Conservation (phyloP, 148 eudicot genomes). For the Fagopyrum tataricum region DNA sequence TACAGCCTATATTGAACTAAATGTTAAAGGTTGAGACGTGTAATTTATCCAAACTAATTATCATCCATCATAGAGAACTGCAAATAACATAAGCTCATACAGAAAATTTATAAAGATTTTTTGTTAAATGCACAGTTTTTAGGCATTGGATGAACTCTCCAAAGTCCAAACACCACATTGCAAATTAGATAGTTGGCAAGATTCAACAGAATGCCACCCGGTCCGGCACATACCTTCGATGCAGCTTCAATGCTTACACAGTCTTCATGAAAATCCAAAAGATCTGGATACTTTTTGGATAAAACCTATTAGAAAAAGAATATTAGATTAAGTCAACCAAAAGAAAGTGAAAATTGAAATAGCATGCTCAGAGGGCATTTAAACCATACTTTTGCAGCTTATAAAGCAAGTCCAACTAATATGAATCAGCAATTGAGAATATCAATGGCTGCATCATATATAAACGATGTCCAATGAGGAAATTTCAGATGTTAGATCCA, state of each 20-base stretch:
- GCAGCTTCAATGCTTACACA: slow-evolving; percentile 76
- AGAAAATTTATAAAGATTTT: neutral
- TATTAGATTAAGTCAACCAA: neutral
- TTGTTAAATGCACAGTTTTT: neutral
- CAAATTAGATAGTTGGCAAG: neutral
- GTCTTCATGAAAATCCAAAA: slow-evolving; percentile 74
- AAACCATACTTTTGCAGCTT: too few relatives aligned
- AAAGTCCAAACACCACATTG: neutral
- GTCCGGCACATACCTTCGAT: slow-evolving; percentile 45
- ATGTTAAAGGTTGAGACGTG: neutral
- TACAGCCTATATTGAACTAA: neutral
- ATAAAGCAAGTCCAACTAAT: too few relatives aligned
- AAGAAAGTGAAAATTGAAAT: neutral
- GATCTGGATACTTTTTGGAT: slow-evolving; percentile 55
- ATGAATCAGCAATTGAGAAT: too few relatives aligned
- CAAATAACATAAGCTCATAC: neutral
- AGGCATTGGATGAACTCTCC: neutral
- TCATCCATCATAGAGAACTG: neutral
- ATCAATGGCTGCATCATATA: too few relatives aligned
- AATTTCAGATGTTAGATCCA: too few relatives aligned
- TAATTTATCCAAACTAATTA: neutral
- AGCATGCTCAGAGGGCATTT: neutral
- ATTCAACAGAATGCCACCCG: neutral
- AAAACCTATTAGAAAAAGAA: slow-evolving; percentile 18
- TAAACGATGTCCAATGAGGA: too few relatives aligned